Conservation (phyloP, 768 basidiomycete genomes). For the Tulasnella sp. region DNA sequence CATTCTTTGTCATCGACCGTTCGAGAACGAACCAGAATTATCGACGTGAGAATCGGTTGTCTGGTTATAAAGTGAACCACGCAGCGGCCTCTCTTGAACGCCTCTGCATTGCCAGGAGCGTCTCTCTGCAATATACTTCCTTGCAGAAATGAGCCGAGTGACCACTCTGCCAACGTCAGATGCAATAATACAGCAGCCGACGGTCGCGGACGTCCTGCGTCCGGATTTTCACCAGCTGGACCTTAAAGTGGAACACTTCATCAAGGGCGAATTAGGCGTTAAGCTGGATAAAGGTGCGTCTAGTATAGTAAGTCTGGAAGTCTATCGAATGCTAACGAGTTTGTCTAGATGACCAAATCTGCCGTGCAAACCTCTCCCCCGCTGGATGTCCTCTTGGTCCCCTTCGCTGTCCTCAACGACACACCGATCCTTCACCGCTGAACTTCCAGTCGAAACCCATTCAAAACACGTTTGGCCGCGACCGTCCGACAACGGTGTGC, state of each 20-base stretch:
- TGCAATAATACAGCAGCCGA: neutral
- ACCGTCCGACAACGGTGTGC: slow-evolving; percentile 59
- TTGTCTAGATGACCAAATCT: slow-evolving; percentile 86
- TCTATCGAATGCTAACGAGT: slow-evolving; percentile 26
- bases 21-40: neutral
- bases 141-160: slow-evolving; percentile 19
- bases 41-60: neutral
- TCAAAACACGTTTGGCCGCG: slow-evolving; percentile 42
- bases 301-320: neutral
- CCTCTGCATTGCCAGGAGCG: neutral
- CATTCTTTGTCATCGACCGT: too few relatives aligned
- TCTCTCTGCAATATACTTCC: neutral
- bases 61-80: slow-evolving; percentile 4
- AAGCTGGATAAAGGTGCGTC: slow-evolving; percentile 88
- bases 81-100: neutral
- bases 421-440: slow-evolving; percentile 81
- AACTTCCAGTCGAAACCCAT: slow-evolving; percentile 74
- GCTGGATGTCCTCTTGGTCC: slow-evolving; percentile 90
- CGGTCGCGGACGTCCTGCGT: slow-evolving; percentile 54
- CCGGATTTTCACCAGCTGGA: slow-evolving; percentile 96
- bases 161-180: neutral
- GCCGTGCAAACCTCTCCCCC: slow-evolving; percentile 76
- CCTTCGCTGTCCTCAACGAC: slow-evolving; percentile 88
- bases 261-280: slow-evolving; percentile 80
- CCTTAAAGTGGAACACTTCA: slow-evolving; percentile 74